phyloP scores from a whole-genome alignment of 495 filamentous ascomycete species.

The Penicillium verhagenii region DNA sequence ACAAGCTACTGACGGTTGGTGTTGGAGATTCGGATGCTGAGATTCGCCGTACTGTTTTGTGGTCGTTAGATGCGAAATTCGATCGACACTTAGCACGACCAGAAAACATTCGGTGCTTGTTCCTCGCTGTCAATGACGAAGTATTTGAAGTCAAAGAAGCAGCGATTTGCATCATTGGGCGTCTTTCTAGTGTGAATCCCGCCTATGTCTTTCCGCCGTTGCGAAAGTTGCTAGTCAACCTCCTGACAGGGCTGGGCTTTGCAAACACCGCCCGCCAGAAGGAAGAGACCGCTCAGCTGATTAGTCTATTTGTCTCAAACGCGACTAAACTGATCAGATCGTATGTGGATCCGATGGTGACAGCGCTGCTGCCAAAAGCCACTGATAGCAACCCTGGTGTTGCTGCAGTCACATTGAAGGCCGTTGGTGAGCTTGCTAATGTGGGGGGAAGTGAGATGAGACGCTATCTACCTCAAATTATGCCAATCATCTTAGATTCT shows the following conservation, averaged over 20 bases:
- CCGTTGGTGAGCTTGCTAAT: slow-evolving; percentile 87
- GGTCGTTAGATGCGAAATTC: slow-evolving; percentile 87
- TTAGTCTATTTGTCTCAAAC: slow-evolving; percentile 87
- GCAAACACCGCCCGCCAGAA: slow-evolving; percentile 92
- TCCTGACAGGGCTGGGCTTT: slow-evolving; percentile 92
- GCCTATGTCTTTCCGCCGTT: slow-evolving; percentile 96
- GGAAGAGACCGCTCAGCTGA: slow-evolving; percentile 90
- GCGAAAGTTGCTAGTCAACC: slow-evolving; percentile 90
- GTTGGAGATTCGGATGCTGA: slow-evolving; percentile 87
- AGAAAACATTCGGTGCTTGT: slow-evolving; percentile 92
- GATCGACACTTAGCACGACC: slow-evolving; percentile 92
- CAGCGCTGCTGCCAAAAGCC: slow-evolving; percentile 84
- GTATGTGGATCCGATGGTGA: slow-evolving; percentile 93
- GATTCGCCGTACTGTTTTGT: slow-evolving; percentile 83
- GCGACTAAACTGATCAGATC: slow-evolving; percentile 88
- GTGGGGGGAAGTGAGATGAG: slow-evolving; percentile 92
- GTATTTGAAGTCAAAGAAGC: slow-evolving; percentile 89
- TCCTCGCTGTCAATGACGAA: slow-evolving; percentile 96
- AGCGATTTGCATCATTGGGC: slow-evolving; percentile 92
- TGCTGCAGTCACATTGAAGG: slow-evolving; percentile 87
- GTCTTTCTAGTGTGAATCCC: slow-evolving; percentile 86
- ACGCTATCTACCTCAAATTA: slow-evolving; percentile 79
- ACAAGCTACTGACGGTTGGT: slow-evolving; percentile 90
- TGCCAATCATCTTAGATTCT: slow-evolving; percentile 90
- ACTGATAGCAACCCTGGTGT: slow-evolving; percentile 79